Base-by-base conservation (phyloP, 257 asterid genomes). In the Petrea volubilis region DNA sequence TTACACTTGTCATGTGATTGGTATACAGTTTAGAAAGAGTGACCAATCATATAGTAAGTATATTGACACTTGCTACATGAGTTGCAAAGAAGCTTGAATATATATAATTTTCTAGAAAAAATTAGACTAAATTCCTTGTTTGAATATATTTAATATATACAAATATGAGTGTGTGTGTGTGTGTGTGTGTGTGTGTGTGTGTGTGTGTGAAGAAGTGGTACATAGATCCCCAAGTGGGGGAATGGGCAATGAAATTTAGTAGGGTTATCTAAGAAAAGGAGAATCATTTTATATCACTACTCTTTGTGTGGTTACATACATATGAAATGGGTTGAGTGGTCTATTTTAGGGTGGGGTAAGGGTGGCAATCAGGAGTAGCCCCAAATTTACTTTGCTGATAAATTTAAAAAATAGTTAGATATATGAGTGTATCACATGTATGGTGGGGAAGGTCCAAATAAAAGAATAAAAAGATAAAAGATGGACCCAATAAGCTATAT, bases 391-490 rank as follows among this genome's bases (percentile, higher is more conserved):
- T 24, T 13, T 23, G 20, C 4, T 24, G 17, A 56, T n/a, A 1
- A 14, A 3, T 4, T 0, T 12, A 27, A 41, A n/a, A 13, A 44
- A 20, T 2, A 17, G 3, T n/a, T 3, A 47, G 69, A 60, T 72
- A 7, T 18, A 23, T 70, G 27, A 36, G 72, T 24, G 49, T 15
- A 57, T 74, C 90, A 72, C 87, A 79, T 85, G 90, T 17, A 60
- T 51, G 73, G 49, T 14, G 60, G 52, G 78, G 68, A 72, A 78
- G 69, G 65, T 73, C 72, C 76, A 72, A 71, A 64, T 12, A 8
- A 17, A 47, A 18, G 18, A 34, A 51, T 31, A 43, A 44, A 71
- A 29, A 31, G 1, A 56, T 27, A 27, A 33, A 31, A 60, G 0
- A 74, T 71, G 81, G 81, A 77, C 75, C 81, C 69, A 24, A 67